Conservation (phyloP, 1,284 basidiomycete species). For the Blastosporella zonata region DNA sequence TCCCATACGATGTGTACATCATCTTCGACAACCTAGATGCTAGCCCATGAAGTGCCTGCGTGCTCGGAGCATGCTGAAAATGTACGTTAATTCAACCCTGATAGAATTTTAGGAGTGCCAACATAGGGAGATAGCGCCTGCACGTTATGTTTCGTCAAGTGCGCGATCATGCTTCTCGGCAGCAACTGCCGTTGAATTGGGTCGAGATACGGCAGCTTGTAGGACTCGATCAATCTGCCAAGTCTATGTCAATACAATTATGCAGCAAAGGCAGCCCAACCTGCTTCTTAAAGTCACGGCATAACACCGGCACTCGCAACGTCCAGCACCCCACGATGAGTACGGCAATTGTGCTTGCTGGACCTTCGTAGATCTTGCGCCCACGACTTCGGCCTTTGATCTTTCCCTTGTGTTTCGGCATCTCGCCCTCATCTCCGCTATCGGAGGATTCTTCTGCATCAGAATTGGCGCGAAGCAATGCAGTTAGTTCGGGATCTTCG, state of each 20-base stretch:
- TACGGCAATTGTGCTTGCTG: slow-evolving; percentile 60
- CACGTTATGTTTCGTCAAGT: slow-evolving; percentile 67
- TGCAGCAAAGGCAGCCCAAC: slow-evolving; percentile 21
- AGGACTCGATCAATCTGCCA: slow-evolving; percentile 65
- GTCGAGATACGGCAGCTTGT: slow-evolving; percentile 83
- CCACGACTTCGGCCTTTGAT: slow-evolving; percentile 15
- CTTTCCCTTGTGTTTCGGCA: slow-evolving; percentile 15
- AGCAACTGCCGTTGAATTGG: slow-evolving; percentile 52
- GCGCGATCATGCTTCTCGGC: slow-evolving; percentile 60
- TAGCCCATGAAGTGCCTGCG: slow-evolving; percentile 55
- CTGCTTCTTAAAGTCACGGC: slow-evolving; percentile 71
- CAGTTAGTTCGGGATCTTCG: slow-evolving; percentile 47
- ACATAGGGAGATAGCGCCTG: slow-evolving; percentile 70
- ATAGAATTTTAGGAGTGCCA: slow-evolving; percentile 26
- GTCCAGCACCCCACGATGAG: slow-evolving; percentile 76
- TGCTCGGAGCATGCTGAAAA: slow-evolving; percentile 59
- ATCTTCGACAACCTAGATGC: slow-evolving; percentile 60
- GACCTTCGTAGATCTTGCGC: slow-evolving; percentile 43
- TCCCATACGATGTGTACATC: slow-evolving; percentile 49
- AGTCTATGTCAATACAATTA: slow-evolving; percentile 11
- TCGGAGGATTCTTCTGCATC: slow-evolving; percentile 40
- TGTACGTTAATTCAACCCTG: slow-evolving; percentile 14
- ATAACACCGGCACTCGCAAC: slow-evolving; percentile 71
- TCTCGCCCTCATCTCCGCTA: slow-evolving; percentile 19
- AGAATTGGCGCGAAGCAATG: slow-evolving; percentile 54